phyloP scores from a whole-genome alignment of 106 monocot genomes.

The Dactylorhiza incarnata region DNA sequence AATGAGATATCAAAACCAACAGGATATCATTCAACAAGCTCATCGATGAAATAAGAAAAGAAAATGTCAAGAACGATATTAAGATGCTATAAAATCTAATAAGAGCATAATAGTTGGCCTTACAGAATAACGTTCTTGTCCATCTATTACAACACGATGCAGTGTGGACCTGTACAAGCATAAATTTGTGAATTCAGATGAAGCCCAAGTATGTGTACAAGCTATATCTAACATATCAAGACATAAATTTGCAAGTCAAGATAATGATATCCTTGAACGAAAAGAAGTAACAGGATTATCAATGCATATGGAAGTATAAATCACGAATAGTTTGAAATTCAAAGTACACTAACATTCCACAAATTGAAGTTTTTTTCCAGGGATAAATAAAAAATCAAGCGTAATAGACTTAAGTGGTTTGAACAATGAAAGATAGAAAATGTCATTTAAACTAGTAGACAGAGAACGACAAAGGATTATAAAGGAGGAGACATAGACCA shows the following conservation, averaged over 20 bases:
- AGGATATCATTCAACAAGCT: neutral
- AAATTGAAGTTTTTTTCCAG: too few relatives aligned
- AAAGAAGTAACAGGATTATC: neutral
- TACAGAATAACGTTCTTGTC: slow-evolving; percentile 80
- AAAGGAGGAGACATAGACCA: too few relatives aligned
- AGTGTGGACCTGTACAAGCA: slow-evolving; percentile 59
- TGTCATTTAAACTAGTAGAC: too few relatives aligned
- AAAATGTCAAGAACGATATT: neutral
- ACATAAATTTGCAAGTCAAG: neutral
- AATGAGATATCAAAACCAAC: neutral
- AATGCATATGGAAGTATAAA: neutral
- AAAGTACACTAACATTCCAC: too few relatives aligned
- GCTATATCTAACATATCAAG: neutral
- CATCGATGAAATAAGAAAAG: neutral
- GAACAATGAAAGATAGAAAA: neutral
- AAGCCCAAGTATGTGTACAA: neutral
- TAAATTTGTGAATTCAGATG: neutral
- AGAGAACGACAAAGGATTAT: too few relatives aligned
- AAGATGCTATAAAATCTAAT: neutral
- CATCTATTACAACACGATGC: slow-evolving; percentile 63
- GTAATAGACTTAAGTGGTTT: neutral
- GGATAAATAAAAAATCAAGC: too few relatives aligned
- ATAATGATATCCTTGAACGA: neutral
- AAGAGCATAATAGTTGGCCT: slow-evolving; percentile 17
- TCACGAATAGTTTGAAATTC: too few relatives aligned